These are phyloP conservation scores for Fagus crenata DNA, from an alignment of 306 rosid species.

Conservation along the genomic window DNA sequence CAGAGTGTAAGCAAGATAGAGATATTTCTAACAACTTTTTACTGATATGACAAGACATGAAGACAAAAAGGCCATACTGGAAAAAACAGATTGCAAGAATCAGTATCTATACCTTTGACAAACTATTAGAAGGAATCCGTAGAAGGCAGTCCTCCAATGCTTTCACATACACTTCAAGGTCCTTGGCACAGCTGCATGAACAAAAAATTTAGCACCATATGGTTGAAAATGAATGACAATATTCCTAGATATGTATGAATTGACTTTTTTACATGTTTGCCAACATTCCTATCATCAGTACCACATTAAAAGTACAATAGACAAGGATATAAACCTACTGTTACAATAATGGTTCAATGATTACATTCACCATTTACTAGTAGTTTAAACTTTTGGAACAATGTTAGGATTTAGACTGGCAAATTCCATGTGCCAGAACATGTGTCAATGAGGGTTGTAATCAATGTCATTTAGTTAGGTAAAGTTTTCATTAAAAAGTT, in stretches of 20 bases:
- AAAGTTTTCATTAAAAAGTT: too few relatives aligned
- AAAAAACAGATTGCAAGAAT: background rate
- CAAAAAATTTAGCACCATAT: constrained; percentile 9
- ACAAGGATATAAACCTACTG: constrained; percentile 19
- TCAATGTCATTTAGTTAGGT: too few relatives aligned
- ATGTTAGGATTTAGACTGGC: too few relatives aligned
- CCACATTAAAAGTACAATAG: constrained; percentile 20
- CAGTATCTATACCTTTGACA: constrained; percentile 61
- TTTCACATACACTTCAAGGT: constrained; percentile 65
- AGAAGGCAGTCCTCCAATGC: constrained; percentile 66
- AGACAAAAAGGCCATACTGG: background rate
- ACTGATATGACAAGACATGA: background rate
- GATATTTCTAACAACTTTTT: background rate
- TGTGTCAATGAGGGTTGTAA: too few relatives aligned
- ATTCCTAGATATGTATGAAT: constrained; percentile 12
- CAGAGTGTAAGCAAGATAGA: background rate
- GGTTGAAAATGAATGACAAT: constrained; percentile 22
- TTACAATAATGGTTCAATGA: too few relatives aligned
- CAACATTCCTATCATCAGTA: constrained; percentile 3
- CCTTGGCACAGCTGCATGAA: constrained; percentile 64
- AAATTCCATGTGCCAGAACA: too few relatives aligned
- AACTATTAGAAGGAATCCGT: constrained; percentile 84
- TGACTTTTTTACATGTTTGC: constrained; percentile 8
- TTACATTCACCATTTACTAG: too few relatives aligned
- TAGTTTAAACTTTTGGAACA: too few relatives aligned